These are phyloP conservation scores for Mortierella sp. DNA, from an alignment of 371 early-diverging fungal genomes.

Conservation along the genomic window DNA sequence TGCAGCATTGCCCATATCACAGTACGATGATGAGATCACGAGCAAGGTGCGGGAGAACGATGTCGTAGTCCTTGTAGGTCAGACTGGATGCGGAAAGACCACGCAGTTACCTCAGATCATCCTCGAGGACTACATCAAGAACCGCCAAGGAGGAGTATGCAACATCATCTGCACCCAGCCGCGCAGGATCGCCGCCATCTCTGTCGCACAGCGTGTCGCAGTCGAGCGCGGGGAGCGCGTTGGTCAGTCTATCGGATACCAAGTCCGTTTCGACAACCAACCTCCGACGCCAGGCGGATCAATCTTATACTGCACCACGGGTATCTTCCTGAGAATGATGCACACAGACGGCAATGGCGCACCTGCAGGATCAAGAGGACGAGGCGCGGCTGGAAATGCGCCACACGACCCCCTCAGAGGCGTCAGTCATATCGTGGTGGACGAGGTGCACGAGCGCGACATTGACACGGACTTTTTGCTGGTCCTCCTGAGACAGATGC, in stretches of 20 bases:
- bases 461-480: slow-evolving; percentile 77
- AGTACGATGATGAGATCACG: slow-evolving; percentile 56
- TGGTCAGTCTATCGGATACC: slow-evolving; percentile 71
- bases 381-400: slow-evolving; percentile 4
- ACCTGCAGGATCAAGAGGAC: slow-evolving; percentile 6
- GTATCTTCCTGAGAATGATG: slow-evolving; percentile 69
- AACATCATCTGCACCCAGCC: slow-evolving; percentile 88
- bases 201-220: slow-evolving; percentile 83
- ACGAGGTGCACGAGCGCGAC: slow-evolving; percentile 79
- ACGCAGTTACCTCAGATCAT: slow-evolving; percentile 83
- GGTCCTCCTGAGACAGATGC: slow-evolving; percentile 59
- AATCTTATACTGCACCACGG: slow-evolving; percentile 71
- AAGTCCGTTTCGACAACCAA: slow-evolving; percentile 71
- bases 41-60: slow-evolving; percentile 64
- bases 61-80: slow-evolving; percentile 74
- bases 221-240: slow-evolving; percentile 65
- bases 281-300: slow-evolving; percentile 58
- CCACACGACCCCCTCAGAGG: slow-evolving; percentile 58
- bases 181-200: slow-evolving; percentile 86
- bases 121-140: slow-evolving; percentile 60
- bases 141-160: slow-evolving; percentile 44
- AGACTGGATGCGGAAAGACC: slow-evolving; percentile 89
- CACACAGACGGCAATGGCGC: slow-evolving; percentile 55
- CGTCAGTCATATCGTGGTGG: slow-evolving; percentile 71
- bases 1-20: slow-evolving; percentile 49